phyloP scores from a whole-genome alignment of 495 filamentous ascomycete species.

The Podospora sp. region DNA sequence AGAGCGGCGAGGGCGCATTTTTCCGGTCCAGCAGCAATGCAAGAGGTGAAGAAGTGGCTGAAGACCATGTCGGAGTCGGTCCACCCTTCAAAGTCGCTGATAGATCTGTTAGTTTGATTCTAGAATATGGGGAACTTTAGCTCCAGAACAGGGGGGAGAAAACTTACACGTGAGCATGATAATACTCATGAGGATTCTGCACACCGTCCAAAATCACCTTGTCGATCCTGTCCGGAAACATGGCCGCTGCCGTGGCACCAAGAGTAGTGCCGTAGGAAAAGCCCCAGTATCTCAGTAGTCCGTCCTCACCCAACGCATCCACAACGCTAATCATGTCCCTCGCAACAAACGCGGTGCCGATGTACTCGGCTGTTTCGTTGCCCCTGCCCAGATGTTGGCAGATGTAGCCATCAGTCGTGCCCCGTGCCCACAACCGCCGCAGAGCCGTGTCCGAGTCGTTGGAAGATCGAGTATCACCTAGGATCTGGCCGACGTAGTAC shows the following conservation, averaged over 20 bases:
- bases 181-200: slow-evolving; percentile 46
- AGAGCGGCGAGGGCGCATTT: slow-evolving; percentile 19
- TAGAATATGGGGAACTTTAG: not conserved
- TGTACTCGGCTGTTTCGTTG: slow-evolving; percentile 30
- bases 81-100: slow-evolving; percentile 34
- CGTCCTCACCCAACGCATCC: slow-evolving; percentile 47
- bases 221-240: slow-evolving; percentile 52
- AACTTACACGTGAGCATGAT: slow-evolving; percentile 32
- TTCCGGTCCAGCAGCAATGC: slow-evolving; percentile 14
- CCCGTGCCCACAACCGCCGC: slow-evolving; percentile 29
- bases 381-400: slow-evolving; percentile 19
- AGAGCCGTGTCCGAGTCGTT: slow-evolving; percentile 30
- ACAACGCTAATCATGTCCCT: slow-evolving; percentile 49
- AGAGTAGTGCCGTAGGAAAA: slow-evolving; percentile 50
- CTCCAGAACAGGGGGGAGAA: not conserved
- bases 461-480: slow-evolving; percentile 3
- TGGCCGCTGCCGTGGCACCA: slow-evolving; percentile 44
- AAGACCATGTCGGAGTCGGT: slow-evolving; percentile 39
- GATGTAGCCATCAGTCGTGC: slow-evolving; percentile 19
- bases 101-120: not conserved
- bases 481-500: slow-evolving; percentile 5
- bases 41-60: slow-evolving; percentile 35
- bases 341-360: slow-evolving; percentile 45
- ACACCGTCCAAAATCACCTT: slow-evolving; percentile 48
- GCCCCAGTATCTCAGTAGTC: slow-evolving; percentile 51